Percentiles rank a stretch among this genome's conserved stretches.
phyloP scores from a whole-genome alignment of 768 basidiomycete genomes.

The Phallus indusiatus region DNA sequence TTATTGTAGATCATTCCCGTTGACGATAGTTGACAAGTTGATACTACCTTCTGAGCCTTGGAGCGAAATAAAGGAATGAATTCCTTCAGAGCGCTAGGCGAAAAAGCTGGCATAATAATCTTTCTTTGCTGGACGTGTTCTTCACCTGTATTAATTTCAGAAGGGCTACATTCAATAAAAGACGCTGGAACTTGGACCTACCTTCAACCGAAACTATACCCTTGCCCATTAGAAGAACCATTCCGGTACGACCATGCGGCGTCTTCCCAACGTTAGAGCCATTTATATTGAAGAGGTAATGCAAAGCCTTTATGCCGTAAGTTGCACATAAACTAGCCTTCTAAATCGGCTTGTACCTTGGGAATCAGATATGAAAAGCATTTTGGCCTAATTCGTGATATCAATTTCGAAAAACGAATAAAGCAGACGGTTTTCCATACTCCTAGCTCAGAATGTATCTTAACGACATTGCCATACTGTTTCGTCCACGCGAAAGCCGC shows the following conservation, averaged over 20 bases:
- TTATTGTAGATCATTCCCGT: too few relatives aligned
- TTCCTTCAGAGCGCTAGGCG: slow-evolving; percentile 15
- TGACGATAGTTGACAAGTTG: too few relatives aligned
- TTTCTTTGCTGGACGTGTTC: slow-evolving; percentile 22
- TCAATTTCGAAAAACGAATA: not conserved
- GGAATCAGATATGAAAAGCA: not conserved
- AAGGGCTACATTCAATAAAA: not conserved
- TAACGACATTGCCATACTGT: not conserved
- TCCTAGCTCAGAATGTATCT: not conserved
- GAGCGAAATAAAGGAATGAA: slow-evolving; percentile 19
- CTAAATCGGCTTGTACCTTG: slow-evolving; percentile 22
- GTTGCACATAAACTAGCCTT: slow-evolving; percentile 31
- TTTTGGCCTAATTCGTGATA: not conserved
- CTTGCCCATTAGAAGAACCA: slow-evolving; percentile 15
- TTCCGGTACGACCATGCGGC: not conserved
- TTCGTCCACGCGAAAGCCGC: slow-evolving; percentile 3
- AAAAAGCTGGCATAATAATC: slow-evolving; percentile 21
- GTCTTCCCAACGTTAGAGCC: slow-evolving; percentile 34
- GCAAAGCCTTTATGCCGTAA: slow-evolving; percentile 23
- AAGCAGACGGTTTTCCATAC: not conserved
- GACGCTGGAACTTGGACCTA: slow-evolving; percentile 6
- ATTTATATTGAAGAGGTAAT: slow-evolving; percentile 30
- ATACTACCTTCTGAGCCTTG: slow-evolving; percentile 11
- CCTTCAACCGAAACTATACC: slow-evolving; percentile 15
- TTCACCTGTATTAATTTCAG: slow-evolving; percentile 8